These are phyloP conservation scores for Phytophthora hibernalis DNA, from an alignment of 352 stramenopile genomes.

Conservation along the genomic window DNA sequence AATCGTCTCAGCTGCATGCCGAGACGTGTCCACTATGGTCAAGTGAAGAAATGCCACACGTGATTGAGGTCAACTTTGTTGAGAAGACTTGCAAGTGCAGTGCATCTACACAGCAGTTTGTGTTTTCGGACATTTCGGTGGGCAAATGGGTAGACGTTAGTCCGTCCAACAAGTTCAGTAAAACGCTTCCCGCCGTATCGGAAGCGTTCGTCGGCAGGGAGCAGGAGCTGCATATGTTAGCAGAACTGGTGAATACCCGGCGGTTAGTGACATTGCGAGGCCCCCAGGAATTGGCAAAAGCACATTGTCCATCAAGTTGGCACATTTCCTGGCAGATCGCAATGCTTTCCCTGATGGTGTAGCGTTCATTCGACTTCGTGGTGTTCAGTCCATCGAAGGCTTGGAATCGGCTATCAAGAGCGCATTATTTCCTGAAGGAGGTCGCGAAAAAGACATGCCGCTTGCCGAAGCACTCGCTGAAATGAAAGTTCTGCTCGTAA, in stretches of 20 bases:
- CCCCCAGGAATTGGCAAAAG: slow-evolving; percentile 83
- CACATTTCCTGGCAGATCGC: slow-evolving; percentile 77
- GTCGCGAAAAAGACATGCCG: slow-evolving; percentile 68
- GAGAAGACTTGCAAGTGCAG: slow-evolving; percentile 63
- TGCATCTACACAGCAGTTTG: slow-evolving; percentile 56
- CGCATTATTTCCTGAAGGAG: slow-evolving; percentile 65
- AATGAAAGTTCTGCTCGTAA: slow-evolving; percentile 67
- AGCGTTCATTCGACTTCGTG: slow-evolving; percentile 73
- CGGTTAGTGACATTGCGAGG: slow-evolving; percentile 76
- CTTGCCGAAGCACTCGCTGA: slow-evolving; percentile 65
- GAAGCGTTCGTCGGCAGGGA: slow-evolving; percentile 81
- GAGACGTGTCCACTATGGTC: slow-evolving; percentile 54
- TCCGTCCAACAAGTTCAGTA: slow-evolving; percentile 69
- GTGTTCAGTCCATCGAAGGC: slow-evolving; percentile 73
- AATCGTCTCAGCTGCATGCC: slow-evolving; percentile 70
- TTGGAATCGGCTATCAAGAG: slow-evolving; percentile 81
- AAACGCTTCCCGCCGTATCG: slow-evolving; percentile 70
- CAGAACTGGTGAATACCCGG: slow-evolving; percentile 59
- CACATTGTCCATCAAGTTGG: slow-evolving; percentile 73
- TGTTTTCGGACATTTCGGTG: slow-evolving; percentile 76
- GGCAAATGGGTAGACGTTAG: slow-evolving; percentile 83
- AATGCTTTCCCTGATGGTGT: slow-evolving; percentile 79
- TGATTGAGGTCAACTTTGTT: slow-evolving; percentile 63
- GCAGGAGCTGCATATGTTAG: slow-evolving; percentile 76
- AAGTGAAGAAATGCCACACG: slow-evolving; percentile 30